Evolutionary conservation across 192 early-diverging fungal species (phyloP).

Genomic region (Linnemannia elongata): DNA sequence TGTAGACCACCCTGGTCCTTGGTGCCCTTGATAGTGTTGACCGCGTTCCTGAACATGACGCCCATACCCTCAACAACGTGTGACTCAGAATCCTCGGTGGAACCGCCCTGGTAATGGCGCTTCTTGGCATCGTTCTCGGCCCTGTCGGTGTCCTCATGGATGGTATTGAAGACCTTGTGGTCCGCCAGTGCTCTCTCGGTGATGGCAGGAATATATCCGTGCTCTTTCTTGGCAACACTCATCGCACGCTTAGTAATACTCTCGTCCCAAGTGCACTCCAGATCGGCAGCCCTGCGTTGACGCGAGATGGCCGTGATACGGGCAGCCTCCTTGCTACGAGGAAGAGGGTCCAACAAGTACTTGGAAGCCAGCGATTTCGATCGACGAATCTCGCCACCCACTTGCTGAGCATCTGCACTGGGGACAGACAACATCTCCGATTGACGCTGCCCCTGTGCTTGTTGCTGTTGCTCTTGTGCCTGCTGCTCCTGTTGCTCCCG

Average conservation of each 20-base stretch:
- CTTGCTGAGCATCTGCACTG: not conserved
- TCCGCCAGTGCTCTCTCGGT: constrained; percentile 27
- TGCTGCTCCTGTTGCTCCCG: not conserved
- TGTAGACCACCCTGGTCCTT: constrained; percentile 23
- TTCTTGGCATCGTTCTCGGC: constrained; percentile 22
- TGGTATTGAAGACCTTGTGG: not conserved
- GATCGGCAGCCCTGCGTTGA: constrained; percentile 19
- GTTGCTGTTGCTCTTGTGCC: not conserved
- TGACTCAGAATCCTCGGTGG: constrained; percentile 18
- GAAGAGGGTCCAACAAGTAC: constrained; percentile 41
- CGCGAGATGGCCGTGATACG: constrained; percentile 24
- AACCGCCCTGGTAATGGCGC: constrained; percentile 18
- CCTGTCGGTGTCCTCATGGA: constrained; percentile 10
- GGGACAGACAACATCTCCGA: not conserved
- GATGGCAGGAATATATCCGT: constrained; percentile 35
- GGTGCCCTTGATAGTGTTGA: constrained; percentile 16
- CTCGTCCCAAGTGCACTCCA: constrained; percentile 35
- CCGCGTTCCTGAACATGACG: not conserved
- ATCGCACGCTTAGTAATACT: constrained; percentile 55
- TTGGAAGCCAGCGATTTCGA: constrained; percentile 35
- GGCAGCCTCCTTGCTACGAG: constrained; percentile 23
- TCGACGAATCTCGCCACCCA: constrained; percentile 27
- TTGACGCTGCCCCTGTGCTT: not conserved
- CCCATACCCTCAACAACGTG: constrained; percentile 35
- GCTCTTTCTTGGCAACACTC: constrained; percentile 35